Evolutionary conservation across 352 stramenopile species (phyloP).

Genomic region (Aphanomyces invadans): DNA sequence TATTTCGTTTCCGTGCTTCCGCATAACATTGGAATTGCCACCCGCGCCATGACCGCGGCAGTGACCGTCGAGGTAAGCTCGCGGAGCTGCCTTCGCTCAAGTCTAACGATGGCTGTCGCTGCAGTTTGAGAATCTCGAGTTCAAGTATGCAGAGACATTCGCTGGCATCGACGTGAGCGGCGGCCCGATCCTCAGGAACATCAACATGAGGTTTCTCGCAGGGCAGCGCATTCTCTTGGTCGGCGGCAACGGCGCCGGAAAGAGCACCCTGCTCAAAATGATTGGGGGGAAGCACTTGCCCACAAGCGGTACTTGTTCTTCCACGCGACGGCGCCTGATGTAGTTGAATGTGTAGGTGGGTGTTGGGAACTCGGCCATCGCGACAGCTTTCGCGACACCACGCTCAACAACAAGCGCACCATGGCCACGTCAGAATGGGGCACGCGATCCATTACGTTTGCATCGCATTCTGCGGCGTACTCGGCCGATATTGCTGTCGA

Average conservation of each 20-base stretch:
- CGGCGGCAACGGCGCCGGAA: constrained; percentile 93
- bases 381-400: constrained; percentile 94
- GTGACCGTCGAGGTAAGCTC: constrained; percentile 7
- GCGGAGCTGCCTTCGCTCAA: too few species aligned
- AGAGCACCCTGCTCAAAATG: constrained; percentile 92
- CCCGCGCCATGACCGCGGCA: too few species aligned
- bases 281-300: constrained; percentile 93
- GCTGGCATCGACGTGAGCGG: constrained; percentile 34
- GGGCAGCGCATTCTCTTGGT: constrained; percentile 90
- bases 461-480: constrained; percentile 77
- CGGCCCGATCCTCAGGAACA: constrained; percentile 78
- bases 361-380: constrained; percentile 60
- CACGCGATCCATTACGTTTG: constrained; percentile 93
- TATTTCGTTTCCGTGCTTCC: background rate
- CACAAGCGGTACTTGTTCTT: constrained; percentile 50
- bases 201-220: constrained; percentile 71
- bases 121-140: constrained; percentile 43
- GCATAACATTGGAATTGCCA: too few species aligned
- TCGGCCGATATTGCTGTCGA: constrained; percentile 93
- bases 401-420: constrained; percentile 87
- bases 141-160: constrained; percentile 36
- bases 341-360: background rate
- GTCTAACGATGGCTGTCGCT: background rate
- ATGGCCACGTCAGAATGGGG: constrained; percentile 96
- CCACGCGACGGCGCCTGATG: constrained; percentile 30